Base-by-base conservation (phyloP, 2,329 filamentous ascomycete species). In the Nemania abortiva region DNA sequence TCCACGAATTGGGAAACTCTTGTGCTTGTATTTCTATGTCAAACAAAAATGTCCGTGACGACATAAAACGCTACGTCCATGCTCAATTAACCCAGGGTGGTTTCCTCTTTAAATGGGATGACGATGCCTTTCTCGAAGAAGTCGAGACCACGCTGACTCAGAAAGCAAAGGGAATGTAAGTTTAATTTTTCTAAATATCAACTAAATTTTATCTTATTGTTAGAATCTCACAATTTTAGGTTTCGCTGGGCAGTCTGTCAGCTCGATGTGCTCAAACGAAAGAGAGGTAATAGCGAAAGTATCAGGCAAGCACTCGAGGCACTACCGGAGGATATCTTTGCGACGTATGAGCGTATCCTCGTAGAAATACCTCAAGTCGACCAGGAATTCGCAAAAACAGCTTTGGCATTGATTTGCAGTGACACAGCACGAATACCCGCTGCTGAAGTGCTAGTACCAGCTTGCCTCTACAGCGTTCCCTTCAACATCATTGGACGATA, bases 191-290 rank as follows among this genome's bases (percentile, higher is more conserved):
- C 2, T 22, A 42, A 60, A 15, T 45, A 6, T 27, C 34, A 27
- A 2, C 45, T 37, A 31, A 18, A 13, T 22, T 45, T 7, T 10
- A 22, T 27, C 24, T 27, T 6, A 13, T 5, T 22, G 11, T 9
- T n/a, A 47, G 34, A 52, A 9, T 37, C n/a, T 62, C 29, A 55
- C n/a, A 55, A 42, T 59, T 20, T 59, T 15, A 77, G 74, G 76
- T 77, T 77, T 15, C 75, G 75, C 53, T 77, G 74, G 74, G 75
- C 74, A 5, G 70, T 72, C 22, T 76, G 76, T 47, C 74, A 77
- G 50, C 68, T 77, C 7, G 74, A 77, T 56, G 70, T 74, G 5
- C 56, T 77, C 34, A 73, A 73, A 39, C 65, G 70, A 49, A 50
- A 64, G 27, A 56, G 63, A 45, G 64, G 70, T 18, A 37, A 71